phyloP scores from a whole-genome alignment of 257 asterid genomes.

The Catharanthus roseus region DNA sequence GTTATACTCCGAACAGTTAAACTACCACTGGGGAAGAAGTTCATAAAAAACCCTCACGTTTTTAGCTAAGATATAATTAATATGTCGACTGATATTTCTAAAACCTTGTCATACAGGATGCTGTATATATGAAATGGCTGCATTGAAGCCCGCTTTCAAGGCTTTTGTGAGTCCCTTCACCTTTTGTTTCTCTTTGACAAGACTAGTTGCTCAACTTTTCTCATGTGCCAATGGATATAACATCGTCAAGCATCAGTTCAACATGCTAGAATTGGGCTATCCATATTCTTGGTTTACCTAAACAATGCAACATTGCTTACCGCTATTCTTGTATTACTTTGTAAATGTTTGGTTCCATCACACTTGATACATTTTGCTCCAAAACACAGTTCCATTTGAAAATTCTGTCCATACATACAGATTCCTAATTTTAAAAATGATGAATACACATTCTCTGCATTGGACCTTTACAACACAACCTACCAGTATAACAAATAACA shows the following conservation, averaged over 20 bases:
- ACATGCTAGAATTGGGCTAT: not conserved
- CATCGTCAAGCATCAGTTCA: not conserved
- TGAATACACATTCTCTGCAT: not conserved
- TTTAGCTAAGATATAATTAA: not conserved
- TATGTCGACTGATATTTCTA: slow-evolving; percentile 15
- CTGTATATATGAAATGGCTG: slow-evolving; percentile 88
- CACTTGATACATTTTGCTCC: not conserved
- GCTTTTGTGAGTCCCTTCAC: slow-evolving; percentile 72
- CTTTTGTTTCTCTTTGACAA: not conserved
- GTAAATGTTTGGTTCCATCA: not conserved
- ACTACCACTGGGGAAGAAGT: not conserved
- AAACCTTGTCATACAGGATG: slow-evolving; percentile 55
- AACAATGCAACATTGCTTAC: not conserved
- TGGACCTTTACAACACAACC: too few species aligned
- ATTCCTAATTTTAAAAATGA: not conserved
- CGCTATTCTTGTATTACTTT: not conserved
- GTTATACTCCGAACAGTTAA: not conserved
- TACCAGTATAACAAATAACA: too few species aligned
- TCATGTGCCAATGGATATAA: not conserved
- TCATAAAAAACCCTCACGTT: not conserved
- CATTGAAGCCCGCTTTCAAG: slow-evolving; percentile 92
- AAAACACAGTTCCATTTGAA: not conserved
- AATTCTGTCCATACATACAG: not conserved
- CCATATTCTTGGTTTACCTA: not conserved
- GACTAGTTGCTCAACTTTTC: not conserved